Percentiles rank a stretch among this genome's conserved stretches.
phyloP scores from a whole-genome alignment of 2,329 filamentous ascomycete species.

The Epichloe typhina region DNA sequence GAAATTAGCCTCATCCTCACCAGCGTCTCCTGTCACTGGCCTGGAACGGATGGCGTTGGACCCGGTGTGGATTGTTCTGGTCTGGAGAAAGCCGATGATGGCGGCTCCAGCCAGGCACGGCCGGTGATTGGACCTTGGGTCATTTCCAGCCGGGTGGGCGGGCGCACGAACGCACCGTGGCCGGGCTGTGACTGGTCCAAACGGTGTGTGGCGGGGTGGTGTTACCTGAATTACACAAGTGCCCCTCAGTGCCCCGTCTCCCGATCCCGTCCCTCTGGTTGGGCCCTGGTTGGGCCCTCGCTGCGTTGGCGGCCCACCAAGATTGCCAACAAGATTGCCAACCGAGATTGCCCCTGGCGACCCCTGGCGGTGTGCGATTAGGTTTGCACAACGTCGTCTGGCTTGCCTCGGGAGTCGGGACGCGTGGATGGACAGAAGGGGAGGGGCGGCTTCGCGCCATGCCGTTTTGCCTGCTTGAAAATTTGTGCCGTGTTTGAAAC shows the following conservation, averaged over 20 bases:
- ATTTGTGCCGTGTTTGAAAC: no score
- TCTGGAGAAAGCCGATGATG: background rate
- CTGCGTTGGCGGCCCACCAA: no score
- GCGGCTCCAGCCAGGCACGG: slow-evolving; percentile 8
- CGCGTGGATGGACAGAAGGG: no score
- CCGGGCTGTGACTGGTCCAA: background rate
- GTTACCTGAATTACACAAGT: slow-evolving; percentile 8
- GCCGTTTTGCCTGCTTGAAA: no score
- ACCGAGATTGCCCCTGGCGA: no score
- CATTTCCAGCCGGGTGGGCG: slow-evolving; percentile 6
- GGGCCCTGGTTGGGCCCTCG: no score
- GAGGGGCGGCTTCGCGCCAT: no score
- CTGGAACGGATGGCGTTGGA: slow-evolving; percentile 1
- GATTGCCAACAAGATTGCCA: no score
- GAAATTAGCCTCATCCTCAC: slow-evolving; percentile 2
- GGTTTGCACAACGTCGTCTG: background rate
- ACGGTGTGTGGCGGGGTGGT: no score
- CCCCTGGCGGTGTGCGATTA: background rate
- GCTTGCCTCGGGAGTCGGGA: background rate
- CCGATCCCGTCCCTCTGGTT: background rate
- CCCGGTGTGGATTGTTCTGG: background rate
- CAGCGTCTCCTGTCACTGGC: background rate
- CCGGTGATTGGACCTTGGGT: slow-evolving; percentile 10
- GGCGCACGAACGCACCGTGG: slow-evolving; percentile 1
- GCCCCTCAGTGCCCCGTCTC: background rate